Evolutionary conservation across 2,329 filamentous ascomycete species (phyloP).

Genomic region (Akanthomyces dipterigenus): DNA sequence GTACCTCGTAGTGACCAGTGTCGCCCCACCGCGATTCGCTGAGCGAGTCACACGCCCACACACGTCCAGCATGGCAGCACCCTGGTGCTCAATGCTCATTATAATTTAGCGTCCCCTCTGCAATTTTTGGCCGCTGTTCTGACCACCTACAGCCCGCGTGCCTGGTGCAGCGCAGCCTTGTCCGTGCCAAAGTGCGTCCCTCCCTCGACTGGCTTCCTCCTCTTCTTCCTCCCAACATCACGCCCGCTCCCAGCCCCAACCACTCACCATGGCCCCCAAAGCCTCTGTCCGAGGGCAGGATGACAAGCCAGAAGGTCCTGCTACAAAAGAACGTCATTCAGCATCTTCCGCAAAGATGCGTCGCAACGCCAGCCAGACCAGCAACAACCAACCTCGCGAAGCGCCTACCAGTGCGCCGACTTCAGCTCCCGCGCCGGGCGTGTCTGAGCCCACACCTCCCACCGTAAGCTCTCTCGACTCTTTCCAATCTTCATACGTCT

Average conservation of each 20-base stretch:
- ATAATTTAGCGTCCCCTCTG: background rate
- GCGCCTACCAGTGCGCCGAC: constrained; percentile 31
- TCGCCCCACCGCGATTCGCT: background rate
- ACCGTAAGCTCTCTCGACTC: constrained; percentile 23
- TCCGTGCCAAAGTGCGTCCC: too few species aligned
- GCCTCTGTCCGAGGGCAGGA: constrained; percentile 41
- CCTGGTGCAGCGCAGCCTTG: too few species aligned
- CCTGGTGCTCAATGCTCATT: too few species aligned
- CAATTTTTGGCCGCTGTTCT: background rate
- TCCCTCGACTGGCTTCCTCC: background rate
- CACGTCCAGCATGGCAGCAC: too few species aligned
- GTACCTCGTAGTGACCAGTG: too few species aligned
- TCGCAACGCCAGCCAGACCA: constrained; percentile 46
- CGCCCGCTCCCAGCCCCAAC: background rate
- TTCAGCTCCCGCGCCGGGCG: constrained; percentile 24
- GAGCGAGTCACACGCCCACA: background rate
- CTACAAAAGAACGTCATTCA: constrained; percentile 39
- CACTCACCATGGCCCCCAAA: constrained; percentile 38
- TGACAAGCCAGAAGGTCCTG: constrained; percentile 34
- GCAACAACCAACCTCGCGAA: constrained; percentile 39
- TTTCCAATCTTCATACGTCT: constrained; percentile 1
- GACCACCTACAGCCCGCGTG: too few species aligned
- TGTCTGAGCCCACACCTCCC: constrained; percentile 25
- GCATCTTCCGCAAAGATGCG: constrained; percentile 47
- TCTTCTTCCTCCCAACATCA: background rate